Base-by-base conservation (phyloP, 805 yeast genomes). In the Metschnikowia proteae region DNA sequence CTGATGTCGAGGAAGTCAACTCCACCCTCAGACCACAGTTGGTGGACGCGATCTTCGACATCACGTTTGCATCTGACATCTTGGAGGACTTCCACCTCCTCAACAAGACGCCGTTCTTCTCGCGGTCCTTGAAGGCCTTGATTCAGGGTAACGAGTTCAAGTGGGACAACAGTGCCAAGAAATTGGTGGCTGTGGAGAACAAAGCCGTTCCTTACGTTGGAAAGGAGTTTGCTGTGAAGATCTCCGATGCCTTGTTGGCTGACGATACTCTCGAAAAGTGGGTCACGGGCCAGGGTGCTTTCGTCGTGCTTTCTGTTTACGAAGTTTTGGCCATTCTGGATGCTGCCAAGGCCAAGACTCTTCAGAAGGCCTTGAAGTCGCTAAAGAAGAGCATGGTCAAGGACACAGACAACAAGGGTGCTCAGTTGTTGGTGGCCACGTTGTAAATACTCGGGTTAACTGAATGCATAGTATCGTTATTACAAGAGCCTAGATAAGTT, bases 141-240 rank as follows among this genome's bases (percentile, higher is more conserved):
- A 85, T 89, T 55, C 95, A 87, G 67, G 92, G 91, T 52, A 91
- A 91, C 59, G 88, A 83, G 62, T 88, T 89, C 86, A 83, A 84
- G 60, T 79, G 76, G 60, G 81, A 82, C 57, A 63, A 57, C 49
- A 74, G 64, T 29, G 39, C 62, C 35, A 67, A 80, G 74, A 57
- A 81, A 75, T 66, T 75, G 67, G 60, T 69, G 75, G 42, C 76
- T 60, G 49, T 56, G 5, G 68, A 54, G 2, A 51, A 45, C 33
- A 48, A 49, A 59, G 44, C 69, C 66, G 52, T 74, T 71, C 62
- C 82, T 68, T 46, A 66, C 71, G 62, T 65, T 13, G 92, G 94
- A 7, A 62, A 70, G 11, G 79, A 75, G 23, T 85, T 85, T 66
- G 88, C 91, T 6, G 60, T 59, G 17, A 76, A 68, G 53, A 76